A percentile compares a stretch with the other conserved stretches of the same genome.
phyloP scores from a whole-genome alignment of 305 asterid genomes.

The Ilex paraguariensis region DNA sequence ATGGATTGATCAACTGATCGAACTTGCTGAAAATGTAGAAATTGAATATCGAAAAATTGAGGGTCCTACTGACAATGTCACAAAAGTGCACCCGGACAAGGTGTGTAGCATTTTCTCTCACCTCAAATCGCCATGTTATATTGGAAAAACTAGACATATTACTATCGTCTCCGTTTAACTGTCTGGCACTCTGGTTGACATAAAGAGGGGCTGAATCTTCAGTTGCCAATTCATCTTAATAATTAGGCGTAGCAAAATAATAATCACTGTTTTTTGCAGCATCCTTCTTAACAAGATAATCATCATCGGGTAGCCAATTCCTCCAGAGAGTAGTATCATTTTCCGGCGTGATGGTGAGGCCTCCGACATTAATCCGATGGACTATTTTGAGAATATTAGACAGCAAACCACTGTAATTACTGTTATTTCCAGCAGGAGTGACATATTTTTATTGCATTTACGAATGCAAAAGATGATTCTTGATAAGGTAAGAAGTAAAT shows the following conservation, averaged over 20 bases:
- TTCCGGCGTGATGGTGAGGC: slow-evolving; percentile 16
- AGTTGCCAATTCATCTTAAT: slow-evolving; percentile 8
- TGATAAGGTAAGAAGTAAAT: slow-evolving; percentile 28
- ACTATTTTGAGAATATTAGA: slow-evolving; percentile 18
- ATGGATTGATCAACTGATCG: slow-evolving; percentile 13
- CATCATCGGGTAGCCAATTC: slow-evolving; percentile 53
- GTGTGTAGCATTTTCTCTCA: slow-evolving; percentile 16
- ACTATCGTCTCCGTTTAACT: slow-evolving; percentile 1
- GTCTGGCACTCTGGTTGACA: slow-evolving; percentile 46
- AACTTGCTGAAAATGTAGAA: slow-evolving; percentile 21
- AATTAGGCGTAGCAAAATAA: not conserved
- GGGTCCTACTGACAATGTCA: slow-evolving; percentile 17
- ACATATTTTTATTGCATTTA: too few relatives aligned
- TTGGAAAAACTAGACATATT: slow-evolving; percentile 1
- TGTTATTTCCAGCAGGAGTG: slow-evolving; percentile 1
- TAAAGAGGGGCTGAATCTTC: slow-evolving; percentile 30
- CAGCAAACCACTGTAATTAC: not conserved
- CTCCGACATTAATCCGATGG: slow-evolving; percentile 59
- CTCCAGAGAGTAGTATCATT: slow-evolving; percentile 31
- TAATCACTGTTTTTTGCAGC: not conserved
- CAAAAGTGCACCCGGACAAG: slow-evolving; percentile 50
- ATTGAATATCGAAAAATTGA: slow-evolving; percentile 21
- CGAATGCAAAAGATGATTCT: too few relatives aligned
- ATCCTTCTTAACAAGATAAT: not conserved
- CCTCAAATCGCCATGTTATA: slow-evolving; percentile 38